phyloP scores from a whole-genome alignment of 495 filamentous ascomycete species.

The Apodospora peruviana region DNA sequence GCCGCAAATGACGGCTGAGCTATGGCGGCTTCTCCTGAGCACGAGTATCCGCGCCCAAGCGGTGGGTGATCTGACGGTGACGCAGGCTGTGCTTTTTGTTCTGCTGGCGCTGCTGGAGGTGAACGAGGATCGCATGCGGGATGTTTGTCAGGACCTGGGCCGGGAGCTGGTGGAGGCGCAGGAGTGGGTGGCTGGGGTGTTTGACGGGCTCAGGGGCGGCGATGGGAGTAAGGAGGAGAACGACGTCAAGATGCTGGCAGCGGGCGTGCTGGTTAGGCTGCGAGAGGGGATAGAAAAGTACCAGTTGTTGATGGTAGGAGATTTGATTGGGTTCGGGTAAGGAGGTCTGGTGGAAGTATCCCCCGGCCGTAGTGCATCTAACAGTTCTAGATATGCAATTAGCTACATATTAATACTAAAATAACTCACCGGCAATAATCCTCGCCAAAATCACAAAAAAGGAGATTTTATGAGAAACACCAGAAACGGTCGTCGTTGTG shows the following conservation, averaged over 20 bases:
- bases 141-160: slow-evolving; percentile 58
- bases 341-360: slow-evolving; percentile 7
- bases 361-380: too few species aligned
- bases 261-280: slow-evolving; percentile 73
- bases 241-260: slow-evolving; percentile 65
- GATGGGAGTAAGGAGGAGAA: slow-evolving; percentile 52
- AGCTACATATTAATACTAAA: too few species aligned
- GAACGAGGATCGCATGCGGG: slow-evolving; percentile 72
- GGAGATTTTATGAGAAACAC: too few species aligned
- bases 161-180: slow-evolving; percentile 52
- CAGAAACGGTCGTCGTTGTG: too few species aligned
- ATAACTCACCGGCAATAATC: too few species aligned
- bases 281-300: slow-evolving; percentile 78
- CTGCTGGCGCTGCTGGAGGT: slow-evolving; percentile 79
- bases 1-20: slow-evolving; percentile 63
- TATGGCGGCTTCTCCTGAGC: slow-evolving; percentile 61
- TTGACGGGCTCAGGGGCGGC: slow-evolving; percentile 34
- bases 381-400: too few species aligned
- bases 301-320: slow-evolving; percentile 59
- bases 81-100: slow-evolving; percentile 69
- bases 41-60: slow-evolving; percentile 30
- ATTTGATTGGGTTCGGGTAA: slow-evolving; percentile 43
- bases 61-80: slow-evolving; percentile 54
- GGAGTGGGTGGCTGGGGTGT: slow-evolving; percentile 41
- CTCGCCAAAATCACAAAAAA: too few species aligned